A percentile compares a stretch with the other conserved stretches of the same genome.
These are phyloP conservation scores for Rubroboletus satanas DNA, from an alignment of 768 basidiomycete species.

Conservation along the genomic window DNA sequence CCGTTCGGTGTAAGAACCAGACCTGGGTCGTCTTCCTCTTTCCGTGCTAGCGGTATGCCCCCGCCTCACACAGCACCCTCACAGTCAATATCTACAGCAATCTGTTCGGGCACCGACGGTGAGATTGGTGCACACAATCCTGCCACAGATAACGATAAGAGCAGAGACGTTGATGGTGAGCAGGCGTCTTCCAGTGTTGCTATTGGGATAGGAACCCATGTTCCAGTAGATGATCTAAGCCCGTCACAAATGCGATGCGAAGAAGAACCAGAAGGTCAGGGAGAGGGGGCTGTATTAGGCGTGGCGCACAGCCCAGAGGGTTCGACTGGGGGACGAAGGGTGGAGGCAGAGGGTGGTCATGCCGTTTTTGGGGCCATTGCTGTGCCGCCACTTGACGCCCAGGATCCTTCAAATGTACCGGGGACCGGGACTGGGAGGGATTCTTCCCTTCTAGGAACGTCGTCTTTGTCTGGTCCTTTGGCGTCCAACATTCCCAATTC, in stretches of 20 bases:
- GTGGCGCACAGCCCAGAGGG: slow-evolving; percentile 21
- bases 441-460: slow-evolving; percentile 14
- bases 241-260: slow-evolving; percentile 1
- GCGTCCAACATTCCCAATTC: slow-evolving; percentile 7
- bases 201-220: neutral
- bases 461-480: slow-evolving; percentile 5
- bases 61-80: neutral
- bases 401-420: slow-evolving; percentile 24
- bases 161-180: neutral
- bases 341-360: slow-evolving; percentile 14
- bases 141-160: slow-evolving; percentile 6
- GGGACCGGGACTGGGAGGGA: slow-evolving; percentile 6
- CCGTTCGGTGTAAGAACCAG: slow-evolving; percentile 5
- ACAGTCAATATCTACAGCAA: slow-evolving; percentile 12
- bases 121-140: neutral
- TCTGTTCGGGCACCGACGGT: neutral
- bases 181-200: slow-evolving; percentile 4
- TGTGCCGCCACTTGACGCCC: slow-evolving; percentile 20
- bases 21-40: slow-evolving; percentile 4
- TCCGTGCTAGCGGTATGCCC: slow-evolving; percentile 1
- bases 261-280: slow-evolving; percentile 2
- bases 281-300: slow-evolving; percentile 14
- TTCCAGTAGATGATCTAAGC: neutral
- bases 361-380: slow-evolving; percentile 21
- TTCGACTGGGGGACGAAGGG: slow-evolving; percentile 18